Percentiles rank a stretch among this genome's conserved stretches.
Evolutionary conservation across 139 green algal genomes (phyloP).

Genomic region (Chlorella vulgaris): DNA sequence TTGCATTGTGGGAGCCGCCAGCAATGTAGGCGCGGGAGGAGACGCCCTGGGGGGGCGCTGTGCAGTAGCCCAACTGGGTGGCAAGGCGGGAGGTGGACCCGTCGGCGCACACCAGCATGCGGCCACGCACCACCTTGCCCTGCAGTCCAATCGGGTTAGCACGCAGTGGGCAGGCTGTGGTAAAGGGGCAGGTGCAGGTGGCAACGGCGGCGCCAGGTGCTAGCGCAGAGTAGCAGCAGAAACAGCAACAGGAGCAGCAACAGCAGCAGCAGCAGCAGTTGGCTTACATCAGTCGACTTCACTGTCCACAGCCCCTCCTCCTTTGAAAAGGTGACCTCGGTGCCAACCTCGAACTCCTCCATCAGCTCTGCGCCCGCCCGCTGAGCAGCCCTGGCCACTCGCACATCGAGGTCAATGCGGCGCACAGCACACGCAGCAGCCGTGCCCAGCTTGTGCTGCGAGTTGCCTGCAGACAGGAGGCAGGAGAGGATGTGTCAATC

Average conservation of each 20-base stretch:
- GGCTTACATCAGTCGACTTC: constrained; percentile 37
- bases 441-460: constrained; percentile 71
- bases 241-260: not conserved
- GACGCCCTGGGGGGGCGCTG: constrained; percentile 72
- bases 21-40: constrained; percentile 87
- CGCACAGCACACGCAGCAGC: constrained; percentile 84
- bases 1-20: constrained; percentile 87
- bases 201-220: not conserved
- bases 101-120: constrained; percentile 86
- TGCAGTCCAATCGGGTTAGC: not conserved
- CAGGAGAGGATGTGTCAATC: not conserved
- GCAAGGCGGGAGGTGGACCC: constrained; percentile 86
- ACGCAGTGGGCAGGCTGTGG: too few relatives aligned
- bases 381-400: constrained; percentile 56
- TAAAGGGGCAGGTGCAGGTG: too few relatives aligned
- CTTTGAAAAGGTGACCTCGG: constrained; percentile 70
- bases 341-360: constrained; percentile 82
- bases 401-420: constrained; percentile 83
- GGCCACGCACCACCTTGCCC: constrained; percentile 62
- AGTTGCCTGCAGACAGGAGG: constrained; percentile 43
- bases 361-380: constrained; percentile 76
- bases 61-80: constrained; percentile 92
- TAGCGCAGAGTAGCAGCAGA: not conserved
- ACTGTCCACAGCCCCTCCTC: constrained; percentile 80
- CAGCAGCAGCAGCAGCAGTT: not conserved